These are phyloP conservation scores for Quercus lobata DNA, from an alignment of 331 rosid species.

Conservation along the genomic window DNA sequence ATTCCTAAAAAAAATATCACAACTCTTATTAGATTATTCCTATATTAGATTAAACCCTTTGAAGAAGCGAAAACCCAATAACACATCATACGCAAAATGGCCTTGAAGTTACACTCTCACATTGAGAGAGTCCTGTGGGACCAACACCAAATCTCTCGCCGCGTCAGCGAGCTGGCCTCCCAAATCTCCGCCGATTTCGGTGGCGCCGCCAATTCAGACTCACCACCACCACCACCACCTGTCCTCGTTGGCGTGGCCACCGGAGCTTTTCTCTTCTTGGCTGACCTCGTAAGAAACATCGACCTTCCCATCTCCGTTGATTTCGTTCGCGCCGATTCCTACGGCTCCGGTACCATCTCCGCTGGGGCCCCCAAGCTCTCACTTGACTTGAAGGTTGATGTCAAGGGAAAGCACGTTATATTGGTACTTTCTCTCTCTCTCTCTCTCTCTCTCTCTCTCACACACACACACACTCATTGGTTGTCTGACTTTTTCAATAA, in stretches of 20 bases:
- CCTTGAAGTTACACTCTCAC: slow-evolving; percentile 38
- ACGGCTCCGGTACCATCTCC: slow-evolving; percentile 65
- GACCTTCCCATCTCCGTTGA: slow-evolving; percentile 58
- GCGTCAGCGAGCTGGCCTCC: slow-evolving; percentile 62
- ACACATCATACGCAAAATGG: background rate
- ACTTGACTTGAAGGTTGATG: slow-evolving; percentile 56
- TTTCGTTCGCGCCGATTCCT: slow-evolving; percentile 65
- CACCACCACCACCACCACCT: slow-evolving; percentile 28
- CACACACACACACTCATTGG: background rate
- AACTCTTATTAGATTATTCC: too few relatives aligned
- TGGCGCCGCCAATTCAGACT: background rate
- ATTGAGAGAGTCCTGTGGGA: slow-evolving; percentile 55
- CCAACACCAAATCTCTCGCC: slow-evolving; percentile 59
- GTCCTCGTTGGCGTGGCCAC: slow-evolving; percentile 79
- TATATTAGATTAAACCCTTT: too few relatives aligned
- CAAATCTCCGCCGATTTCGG: slow-evolving; percentile 44
- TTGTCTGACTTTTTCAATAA: too few relatives aligned
- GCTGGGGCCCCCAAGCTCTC: slow-evolving; percentile 56
- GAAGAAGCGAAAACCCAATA: background rate
- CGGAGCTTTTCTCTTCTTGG: slow-evolving; percentile 75
- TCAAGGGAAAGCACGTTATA: slow-evolving; percentile 57
- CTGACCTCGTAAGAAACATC: slow-evolving; percentile 70
- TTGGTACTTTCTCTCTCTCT: slow-evolving; percentile 34
- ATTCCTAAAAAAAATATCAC: too few relatives aligned
- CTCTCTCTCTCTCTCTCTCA: background rate